These are phyloP conservation scores for Dactylellina haptotyla DNA, from an alignment of 2,329 filamentous ascomycete species.

Conservation along the genomic window DNA sequence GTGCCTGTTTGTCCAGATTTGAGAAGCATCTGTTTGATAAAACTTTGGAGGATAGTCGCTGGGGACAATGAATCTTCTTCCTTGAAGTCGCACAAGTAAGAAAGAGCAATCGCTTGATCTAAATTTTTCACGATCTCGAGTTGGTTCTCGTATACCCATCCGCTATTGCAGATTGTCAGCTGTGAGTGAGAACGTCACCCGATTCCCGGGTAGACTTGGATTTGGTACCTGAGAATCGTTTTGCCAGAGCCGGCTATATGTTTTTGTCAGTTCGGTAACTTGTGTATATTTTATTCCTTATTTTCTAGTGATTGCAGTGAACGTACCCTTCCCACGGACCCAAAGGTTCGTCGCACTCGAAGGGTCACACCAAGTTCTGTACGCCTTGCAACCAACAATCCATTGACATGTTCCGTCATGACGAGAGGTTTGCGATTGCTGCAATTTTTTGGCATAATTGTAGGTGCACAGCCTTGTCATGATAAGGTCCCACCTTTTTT, in stretches of 20 bases:
- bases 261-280: constrained; percentile 8
- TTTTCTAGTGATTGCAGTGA: neutral
- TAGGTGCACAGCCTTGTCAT: constrained; percentile 22
- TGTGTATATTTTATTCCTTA: neutral
- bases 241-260: constrained; percentile 54
- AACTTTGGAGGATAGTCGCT: constrained; percentile 31
- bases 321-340: constrained; percentile 43
- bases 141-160: constrained; percentile 34
- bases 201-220: neutral
- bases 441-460: constrained; percentile 34
- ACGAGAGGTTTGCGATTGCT: neutral
- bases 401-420: constrained; percentile 21
- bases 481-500: constrained; percentile 24
- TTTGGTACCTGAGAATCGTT: constrained; percentile 48
- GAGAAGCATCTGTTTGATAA: constrained; percentile 52
- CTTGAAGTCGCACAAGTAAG: constrained; percentile 54
- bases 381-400: constrained; percentile 7
- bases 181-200: neutral
- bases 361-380: constrained; percentile 8
- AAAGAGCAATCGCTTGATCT: constrained; percentile 12
- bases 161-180: neutral
- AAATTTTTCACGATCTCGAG: neutral
- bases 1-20: neutral
- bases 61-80: constrained; percentile 32
- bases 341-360: constrained; percentile 9